phyloP scores from a whole-genome alignment of 1,284 basidiomycete species.

The Cutaneotrichosporon spelunceum region DNA sequence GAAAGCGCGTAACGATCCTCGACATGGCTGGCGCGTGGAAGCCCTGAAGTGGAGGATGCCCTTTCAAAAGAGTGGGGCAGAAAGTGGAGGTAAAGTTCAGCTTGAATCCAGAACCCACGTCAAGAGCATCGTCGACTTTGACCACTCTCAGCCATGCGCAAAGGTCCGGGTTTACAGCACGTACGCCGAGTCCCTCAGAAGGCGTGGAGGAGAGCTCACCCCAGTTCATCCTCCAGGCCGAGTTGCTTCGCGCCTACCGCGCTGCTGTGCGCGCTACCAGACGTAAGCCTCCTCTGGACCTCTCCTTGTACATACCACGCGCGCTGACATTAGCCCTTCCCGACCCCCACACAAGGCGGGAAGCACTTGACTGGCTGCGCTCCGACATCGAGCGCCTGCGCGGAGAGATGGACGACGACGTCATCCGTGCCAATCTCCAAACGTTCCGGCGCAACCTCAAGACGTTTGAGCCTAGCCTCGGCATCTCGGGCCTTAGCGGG shows the following conservation, averaged over 20 bases:
- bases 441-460: slow-evolving; percentile 40
- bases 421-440: slow-evolving; percentile 11
- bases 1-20: not conserved
- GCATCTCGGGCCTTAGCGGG: slow-evolving; percentile 33
- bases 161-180: slow-evolving; percentile 37
- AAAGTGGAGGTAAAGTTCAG: not conserved
- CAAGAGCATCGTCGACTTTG: not conserved
- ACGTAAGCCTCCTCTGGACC: slow-evolving; percentile 33
- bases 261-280: slow-evolving; percentile 46
- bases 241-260: slow-evolving; percentile 46
- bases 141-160: not conserved
- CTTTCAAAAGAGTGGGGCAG: not conserved
- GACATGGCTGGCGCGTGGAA: not conserved
- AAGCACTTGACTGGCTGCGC: slow-evolving; percentile 50
- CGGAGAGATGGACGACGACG: slow-evolving; percentile 39
- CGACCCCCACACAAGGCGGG: slow-evolving; percentile 41
- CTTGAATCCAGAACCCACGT: not conserved
- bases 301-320: not conserved
- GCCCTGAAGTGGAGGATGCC: not conserved
- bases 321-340: slow-evolving; percentile 40
- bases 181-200: slow-evolving; percentile 23
- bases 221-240: slow-evolving; percentile 48
- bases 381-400: slow-evolving; percentile 43
- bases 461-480: slow-evolving; percentile 36
- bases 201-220: not conserved